These are phyloP conservation scores for Trichoderma lentiforme DNA, from an alignment of 2,329 filamentous ascomycete genomes.

Conservation along the genomic window DNA sequence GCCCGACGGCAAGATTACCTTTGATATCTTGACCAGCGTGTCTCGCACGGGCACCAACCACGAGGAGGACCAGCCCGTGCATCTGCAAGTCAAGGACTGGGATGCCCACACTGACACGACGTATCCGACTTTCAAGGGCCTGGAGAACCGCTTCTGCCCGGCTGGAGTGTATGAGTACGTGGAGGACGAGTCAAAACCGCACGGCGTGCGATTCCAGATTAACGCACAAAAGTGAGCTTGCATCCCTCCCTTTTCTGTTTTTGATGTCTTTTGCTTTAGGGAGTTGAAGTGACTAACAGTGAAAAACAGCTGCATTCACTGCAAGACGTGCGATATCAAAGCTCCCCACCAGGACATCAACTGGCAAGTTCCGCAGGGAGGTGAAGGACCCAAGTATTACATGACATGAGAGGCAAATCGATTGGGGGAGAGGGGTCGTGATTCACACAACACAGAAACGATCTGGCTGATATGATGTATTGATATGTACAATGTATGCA, in stretches of 20 bases:
- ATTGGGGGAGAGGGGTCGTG: background rate
- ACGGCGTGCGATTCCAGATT: slow-evolving; percentile 94
- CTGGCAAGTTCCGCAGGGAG: slow-evolving; percentile 91
- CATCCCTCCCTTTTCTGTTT: background rate
- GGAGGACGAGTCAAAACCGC: slow-evolving; percentile 80
- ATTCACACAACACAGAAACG: background rate
- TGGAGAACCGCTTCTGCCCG: slow-evolving; percentile 96
- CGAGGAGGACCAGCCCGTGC: slow-evolving; percentile 96
- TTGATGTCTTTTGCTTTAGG: background rate
- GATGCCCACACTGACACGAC: slow-evolving; percentile 80
- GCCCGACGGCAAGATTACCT: slow-evolving; percentile 90
- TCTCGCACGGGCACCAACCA: slow-evolving; percentile 96
- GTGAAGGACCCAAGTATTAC: slow-evolving; percentile 71
- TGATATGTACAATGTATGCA: slow-evolving; percentile 2
- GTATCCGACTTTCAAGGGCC: slow-evolving; percentile 83
- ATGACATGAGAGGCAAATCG: slow-evolving; percentile 48
- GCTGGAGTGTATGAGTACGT: slow-evolving; percentile 98
- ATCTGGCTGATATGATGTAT: background rate
- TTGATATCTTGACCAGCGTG: slow-evolving; percentile 94
- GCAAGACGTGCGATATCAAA: slow-evolving; percentile 99
- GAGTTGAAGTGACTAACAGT: background rate
- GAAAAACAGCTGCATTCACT: slow-evolving; percentile 81
- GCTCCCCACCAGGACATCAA: slow-evolving; percentile 96
- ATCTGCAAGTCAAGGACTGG: slow-evolving; percentile 94
- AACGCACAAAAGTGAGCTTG: slow-evolving; percentile 88